Base-by-base conservation (phyloP, 1,284 basidiomycete species). In the Athelia sp. region DNA sequence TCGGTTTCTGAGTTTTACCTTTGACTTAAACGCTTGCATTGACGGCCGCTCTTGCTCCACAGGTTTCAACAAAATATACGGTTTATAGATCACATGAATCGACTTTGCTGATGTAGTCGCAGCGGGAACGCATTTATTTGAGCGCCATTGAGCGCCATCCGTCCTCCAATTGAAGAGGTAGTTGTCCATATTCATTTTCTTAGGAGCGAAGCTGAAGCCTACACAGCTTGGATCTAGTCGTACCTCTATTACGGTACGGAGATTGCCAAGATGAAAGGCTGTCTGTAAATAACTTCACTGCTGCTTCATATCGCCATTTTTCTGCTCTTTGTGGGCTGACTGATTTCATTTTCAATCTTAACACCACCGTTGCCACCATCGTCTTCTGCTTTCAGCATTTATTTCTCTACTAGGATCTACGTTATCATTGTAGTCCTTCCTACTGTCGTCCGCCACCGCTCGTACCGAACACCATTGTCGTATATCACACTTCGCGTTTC, bases 61-160 rank as follows among this genome's bases (percentile, higher is more conserved):
- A 58, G 45, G n/a, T n/a, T n/a, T n/a, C n/a, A n/a, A n/a, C n/a
- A n/a, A n/a, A n/a, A n/a, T n/a, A n/a, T n/a, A n/a, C n/a, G n/a
- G n/a, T n/a, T n/a, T n/a, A n/a, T n/a, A n/a, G n/a, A n/a, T n/a
- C n/a, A n/a, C n/a, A n/a, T n/a, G n/a, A n/a, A n/a, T n/a, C n/a
- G n/a, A n/a, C n/a, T n/a, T n/a, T n/a, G n/a, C n/a, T n/a, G n/a
- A n/a, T n/a, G n/a, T n/a, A n/a, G n/a, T n/a, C n/a, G n/a, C n/a
- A n/a, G n/a, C 63, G 63, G 64, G 51, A 54, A 9, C 56, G 56
- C 26, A 43, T 51, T 14, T 56, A 58, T 32, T 45, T 58, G 11
- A 56, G 69, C 34, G 62, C 68, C 24, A 62, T 65, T 3, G 63
- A 62, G 34, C 63, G 55, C 34, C 61, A 34, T 34, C 32, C 32